Evolutionary conservation across 1,139 yeast genomes (phyloP).

Genomic region (Entelexis sorbosivorans): DNA sequence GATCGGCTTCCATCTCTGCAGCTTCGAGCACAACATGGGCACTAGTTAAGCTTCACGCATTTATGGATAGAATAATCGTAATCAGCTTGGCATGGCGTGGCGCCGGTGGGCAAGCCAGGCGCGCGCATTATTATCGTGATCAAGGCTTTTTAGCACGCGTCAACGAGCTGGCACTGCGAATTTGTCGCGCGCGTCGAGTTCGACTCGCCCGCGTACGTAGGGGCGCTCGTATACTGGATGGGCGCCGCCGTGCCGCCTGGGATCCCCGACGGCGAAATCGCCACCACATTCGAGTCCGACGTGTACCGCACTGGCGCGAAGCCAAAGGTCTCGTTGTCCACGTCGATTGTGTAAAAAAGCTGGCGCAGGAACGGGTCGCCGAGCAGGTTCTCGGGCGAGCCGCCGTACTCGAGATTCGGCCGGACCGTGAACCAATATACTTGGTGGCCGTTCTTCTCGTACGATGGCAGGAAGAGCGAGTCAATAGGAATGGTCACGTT

Average conservation of each 20-base stretch:
- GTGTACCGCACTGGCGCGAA: constrained; percentile 35
- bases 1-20: constrained; percentile 34
- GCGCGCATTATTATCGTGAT: too few species aligned
- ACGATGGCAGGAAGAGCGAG: constrained; percentile 26
- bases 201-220: not conserved
- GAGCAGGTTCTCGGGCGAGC: constrained; percentile 30
- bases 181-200: not conserved
- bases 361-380: constrained; percentile 68
- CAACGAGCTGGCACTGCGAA: not conserved
- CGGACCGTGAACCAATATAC: not conserved
- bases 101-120: too few species aligned
- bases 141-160: not conserved
- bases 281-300: constrained; percentile 8
- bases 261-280: constrained; percentile 3
- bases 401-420: not conserved
- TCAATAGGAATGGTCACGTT: constrained; percentile 35
- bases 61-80: not conserved
- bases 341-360: constrained; percentile 66
- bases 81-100: too few species aligned
- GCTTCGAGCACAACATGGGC: constrained; percentile 19
- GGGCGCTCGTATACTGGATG: not conserved
- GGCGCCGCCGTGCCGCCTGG: not conserved
- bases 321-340: constrained; percentile 50
- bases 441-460: not conserved
- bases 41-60: not conserved